These are phyloP conservation scores for Cadophora sp. DNA, from an alignment of 2,329 filamentous ascomycete genomes.

Conservation along the genomic window DNA sequence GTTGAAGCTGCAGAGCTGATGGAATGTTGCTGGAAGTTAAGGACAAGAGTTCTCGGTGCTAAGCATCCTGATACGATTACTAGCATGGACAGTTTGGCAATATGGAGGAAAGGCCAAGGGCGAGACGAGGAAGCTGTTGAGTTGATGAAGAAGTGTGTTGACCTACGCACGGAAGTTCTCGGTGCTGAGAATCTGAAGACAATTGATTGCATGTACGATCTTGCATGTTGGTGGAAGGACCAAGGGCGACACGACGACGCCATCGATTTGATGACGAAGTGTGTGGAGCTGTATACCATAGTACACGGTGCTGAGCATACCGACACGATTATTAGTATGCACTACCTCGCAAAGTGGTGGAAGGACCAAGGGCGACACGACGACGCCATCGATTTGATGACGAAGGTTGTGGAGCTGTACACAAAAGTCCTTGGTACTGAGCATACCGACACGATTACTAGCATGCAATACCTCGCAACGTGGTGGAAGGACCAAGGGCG, in stretches of 20 bases:
- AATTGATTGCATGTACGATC: constrained; percentile 20
- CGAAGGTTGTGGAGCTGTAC: not conserved
- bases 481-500: not conserved
- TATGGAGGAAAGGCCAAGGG: not conserved
- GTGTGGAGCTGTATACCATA: not conserved
- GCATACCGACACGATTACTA: constrained; percentile 19
- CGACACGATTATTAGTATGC: not conserved
- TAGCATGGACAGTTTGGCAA: constrained; percentile 23
- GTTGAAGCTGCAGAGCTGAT: constrained; percentile 16
- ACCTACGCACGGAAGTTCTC: not conserved
- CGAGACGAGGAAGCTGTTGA: not conserved
- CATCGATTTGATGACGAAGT: constrained; percentile 9
- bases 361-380: not conserved
- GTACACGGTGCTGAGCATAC: constrained; percentile 3
- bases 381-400: not conserved
- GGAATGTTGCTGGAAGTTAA: not conserved
- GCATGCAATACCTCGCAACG: constrained; percentile 18
- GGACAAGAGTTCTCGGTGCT: constrained; percentile 6
- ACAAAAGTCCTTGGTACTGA: constrained; percentile 14
- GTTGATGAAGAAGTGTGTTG: constrained; percentile 12
- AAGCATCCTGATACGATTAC: constrained; percentile 23
- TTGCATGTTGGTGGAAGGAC: not conserved
- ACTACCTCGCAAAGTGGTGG: not conserved
- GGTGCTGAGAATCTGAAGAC: constrained; percentile 22
- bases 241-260: not conserved